phyloP scores from a whole-genome alignment of 371 early-diverging fungal species.

The Phascolomyces articulosus region DNA sequence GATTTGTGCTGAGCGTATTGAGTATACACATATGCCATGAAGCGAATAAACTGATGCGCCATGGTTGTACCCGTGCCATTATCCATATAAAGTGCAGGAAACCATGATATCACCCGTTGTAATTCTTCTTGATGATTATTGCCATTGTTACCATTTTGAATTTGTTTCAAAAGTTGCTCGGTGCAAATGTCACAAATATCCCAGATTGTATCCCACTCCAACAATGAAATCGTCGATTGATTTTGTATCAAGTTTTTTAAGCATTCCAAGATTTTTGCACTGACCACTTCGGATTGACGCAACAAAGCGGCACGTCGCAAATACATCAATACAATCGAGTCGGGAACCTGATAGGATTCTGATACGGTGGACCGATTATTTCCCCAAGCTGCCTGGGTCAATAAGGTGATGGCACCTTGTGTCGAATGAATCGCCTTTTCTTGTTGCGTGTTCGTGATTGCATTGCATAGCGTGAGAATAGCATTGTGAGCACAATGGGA shows the following conservation, averaged over 20 bases:
- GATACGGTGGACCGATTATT: slow-evolving; percentile 14
- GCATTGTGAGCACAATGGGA: slow-evolving; percentile 71
- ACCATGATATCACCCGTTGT: neutral
- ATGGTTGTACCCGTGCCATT: slow-evolving; percentile 1
- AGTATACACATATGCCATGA: slow-evolving; percentile 31
- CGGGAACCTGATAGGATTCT: slow-evolving; percentile 39
- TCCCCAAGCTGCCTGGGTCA: slow-evolving; percentile 66
- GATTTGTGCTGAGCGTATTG: slow-evolving; percentile 18
- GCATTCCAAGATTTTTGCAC: slow-evolving; percentile 28
- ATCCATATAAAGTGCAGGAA: neutral
- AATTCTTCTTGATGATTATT: slow-evolving; percentile 12
- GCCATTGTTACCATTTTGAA: neutral
- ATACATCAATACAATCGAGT: slow-evolving; percentile 41
- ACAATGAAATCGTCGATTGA: slow-evolving; percentile 20
- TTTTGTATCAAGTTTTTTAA: slow-evolving; percentile 19
- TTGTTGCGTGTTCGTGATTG: slow-evolving; percentile 31
- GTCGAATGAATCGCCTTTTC: slow-evolving; percentile 27
- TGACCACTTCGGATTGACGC: slow-evolving; percentile 24
- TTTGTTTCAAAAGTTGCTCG: slow-evolving; percentile 12
- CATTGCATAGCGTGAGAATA: slow-evolving; percentile 60
- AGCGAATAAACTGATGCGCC: slow-evolving; percentile 27
- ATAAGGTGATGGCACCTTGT: slow-evolving; percentile 56
- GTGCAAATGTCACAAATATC: slow-evolving; percentile 43
- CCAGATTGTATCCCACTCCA: slow-evolving; percentile 55
- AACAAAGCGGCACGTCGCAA: slow-evolving; percentile 27